Evolutionary conservation across 768 basidiomycete genomes (phyloP).

Genomic region (Mycena amicta): DNA sequence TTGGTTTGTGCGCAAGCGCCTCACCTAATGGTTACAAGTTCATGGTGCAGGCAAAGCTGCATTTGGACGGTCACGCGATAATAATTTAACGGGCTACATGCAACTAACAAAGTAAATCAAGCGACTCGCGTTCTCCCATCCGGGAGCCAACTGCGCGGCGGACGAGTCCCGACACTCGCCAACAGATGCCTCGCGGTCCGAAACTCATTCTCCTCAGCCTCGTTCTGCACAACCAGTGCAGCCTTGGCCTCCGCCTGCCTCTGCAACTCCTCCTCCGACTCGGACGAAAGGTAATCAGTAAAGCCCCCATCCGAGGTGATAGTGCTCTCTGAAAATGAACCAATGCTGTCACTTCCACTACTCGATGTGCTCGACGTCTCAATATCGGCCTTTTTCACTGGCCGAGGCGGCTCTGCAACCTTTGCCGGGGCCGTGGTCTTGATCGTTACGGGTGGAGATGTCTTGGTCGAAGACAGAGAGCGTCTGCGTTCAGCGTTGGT

Average conservation of each 20-base stretch:
- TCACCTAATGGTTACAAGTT: background rate
- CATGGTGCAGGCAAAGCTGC: background rate
- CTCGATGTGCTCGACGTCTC: constrained; percentile 52
- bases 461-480: constrained; percentile 28
- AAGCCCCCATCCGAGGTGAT: constrained; percentile 86
- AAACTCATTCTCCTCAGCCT: constrained; percentile 81
- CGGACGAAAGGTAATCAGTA: constrained; percentile 89
- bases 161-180: constrained; percentile 70
- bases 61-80: background rate
- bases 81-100: too few relatives aligned
- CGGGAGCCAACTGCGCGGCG: constrained; percentile 76
- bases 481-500: constrained; percentile 45
- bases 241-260: constrained; percentile 83
- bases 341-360: constrained; percentile 65
- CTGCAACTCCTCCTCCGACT: constrained; percentile 88
- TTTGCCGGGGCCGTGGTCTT: constrained; percentile 22
- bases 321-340: constrained; percentile 71
- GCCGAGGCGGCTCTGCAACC: constrained; percentile 31
- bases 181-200: constrained; percentile 79
- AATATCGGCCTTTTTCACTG: constrained; percentile 37
- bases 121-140: background rate
- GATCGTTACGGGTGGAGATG: constrained; percentile 17
- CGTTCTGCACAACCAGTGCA: constrained; percentile 75
- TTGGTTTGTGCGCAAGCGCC: background rate
- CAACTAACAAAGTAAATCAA: background rate